phyloP scores from a whole-genome alignment of 2,329 filamentous ascomycete species.

The Penicillium corylophilum region DNA sequence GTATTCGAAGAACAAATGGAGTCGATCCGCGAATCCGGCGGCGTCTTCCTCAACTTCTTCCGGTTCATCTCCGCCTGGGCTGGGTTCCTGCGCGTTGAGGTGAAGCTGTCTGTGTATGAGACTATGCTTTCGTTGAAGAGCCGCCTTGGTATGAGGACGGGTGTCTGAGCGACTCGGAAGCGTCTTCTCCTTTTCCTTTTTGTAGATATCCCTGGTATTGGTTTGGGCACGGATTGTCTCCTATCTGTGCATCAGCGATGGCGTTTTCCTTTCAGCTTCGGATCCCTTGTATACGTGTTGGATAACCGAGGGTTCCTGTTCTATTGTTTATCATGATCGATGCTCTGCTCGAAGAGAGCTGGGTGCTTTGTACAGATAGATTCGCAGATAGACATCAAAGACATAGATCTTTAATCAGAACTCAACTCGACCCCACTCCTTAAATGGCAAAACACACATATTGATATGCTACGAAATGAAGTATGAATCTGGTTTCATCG shows the following conservation, averaged over 20 bases:
- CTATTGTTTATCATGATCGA: neutral
- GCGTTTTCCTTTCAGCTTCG: conserved; percentile 18
- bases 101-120: conserved; percentile 61
- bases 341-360: neutral
- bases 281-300: conserved; percentile 1
- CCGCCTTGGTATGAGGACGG: conserved; percentile 44
- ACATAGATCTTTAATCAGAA: conserved; percentile 7
- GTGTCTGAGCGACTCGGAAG: neutral
- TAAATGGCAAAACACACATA: neutral
- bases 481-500: conserved; percentile 16
- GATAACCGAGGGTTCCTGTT: neutral
- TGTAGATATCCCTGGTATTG: conserved; percentile 19
- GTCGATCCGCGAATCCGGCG: conserved; percentile 46
- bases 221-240: conserved; percentile 23
- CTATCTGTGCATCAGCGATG: conserved; percentile 33
- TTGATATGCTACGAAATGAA: neutral
- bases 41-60: conserved; percentile 55
- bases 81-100: conserved; percentile 55
- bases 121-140: conserved; percentile 53
- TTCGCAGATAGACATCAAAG: conserved; percentile 12
- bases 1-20: conserved; percentile 64
- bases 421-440: neutral
- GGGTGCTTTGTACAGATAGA: conserved; percentile 19
- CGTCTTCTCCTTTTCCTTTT: neutral
- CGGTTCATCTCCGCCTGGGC: conserved; percentile 54